phyloP scores from a whole-genome alignment of 495 filamentous ascomycete genomes.

The Penicillium longicatenatum region DNA sequence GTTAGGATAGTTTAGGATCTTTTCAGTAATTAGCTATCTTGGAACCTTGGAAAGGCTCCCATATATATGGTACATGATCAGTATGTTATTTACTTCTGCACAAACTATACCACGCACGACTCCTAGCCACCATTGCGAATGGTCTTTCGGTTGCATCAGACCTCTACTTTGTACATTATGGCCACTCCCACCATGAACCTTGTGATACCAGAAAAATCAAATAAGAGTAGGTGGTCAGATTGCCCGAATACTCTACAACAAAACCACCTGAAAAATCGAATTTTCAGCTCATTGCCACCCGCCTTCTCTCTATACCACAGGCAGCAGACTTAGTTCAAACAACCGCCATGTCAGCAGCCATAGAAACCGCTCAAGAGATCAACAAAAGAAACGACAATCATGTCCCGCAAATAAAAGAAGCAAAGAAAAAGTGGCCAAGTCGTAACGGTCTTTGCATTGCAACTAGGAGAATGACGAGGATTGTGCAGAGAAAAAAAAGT shows the following conservation, averaged over 20 bases:
- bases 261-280: slow-evolving; percentile 7
- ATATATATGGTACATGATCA: too few species aligned
- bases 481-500: slow-evolving; percentile 27
- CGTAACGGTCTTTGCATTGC: slow-evolving; percentile 49
- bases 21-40: neutral
- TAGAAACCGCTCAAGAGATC: slow-evolving; percentile 10
- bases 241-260: slow-evolving; percentile 11
- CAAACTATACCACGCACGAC: neutral
- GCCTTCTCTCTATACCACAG: slow-evolving; percentile 4
- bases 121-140: neutral
- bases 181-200: neutral
- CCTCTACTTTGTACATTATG: neutral
- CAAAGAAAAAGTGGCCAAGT: slow-evolving; percentile 28
- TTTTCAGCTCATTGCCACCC: slow-evolving; percentile 5
- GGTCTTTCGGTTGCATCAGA: slow-evolving; percentile 1
- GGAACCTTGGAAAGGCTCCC: too few species aligned
- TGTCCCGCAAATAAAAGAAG: slow-evolving; percentile 7
- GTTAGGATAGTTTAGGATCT: neutral
- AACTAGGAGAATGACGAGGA: slow-evolving; percentile 38
- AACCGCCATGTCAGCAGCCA: slow-evolving; percentile 3
- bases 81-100: neutral
- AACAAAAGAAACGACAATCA: slow-evolving; percentile 9
- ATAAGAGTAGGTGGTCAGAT: slow-evolving; percentile 10
- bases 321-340: slow-evolving; percentile 3
- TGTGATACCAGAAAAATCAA: neutral